Conservation (phyloP, 1,284 basidiomycete species). For the Pseudozyma flocculosa region DNA sequence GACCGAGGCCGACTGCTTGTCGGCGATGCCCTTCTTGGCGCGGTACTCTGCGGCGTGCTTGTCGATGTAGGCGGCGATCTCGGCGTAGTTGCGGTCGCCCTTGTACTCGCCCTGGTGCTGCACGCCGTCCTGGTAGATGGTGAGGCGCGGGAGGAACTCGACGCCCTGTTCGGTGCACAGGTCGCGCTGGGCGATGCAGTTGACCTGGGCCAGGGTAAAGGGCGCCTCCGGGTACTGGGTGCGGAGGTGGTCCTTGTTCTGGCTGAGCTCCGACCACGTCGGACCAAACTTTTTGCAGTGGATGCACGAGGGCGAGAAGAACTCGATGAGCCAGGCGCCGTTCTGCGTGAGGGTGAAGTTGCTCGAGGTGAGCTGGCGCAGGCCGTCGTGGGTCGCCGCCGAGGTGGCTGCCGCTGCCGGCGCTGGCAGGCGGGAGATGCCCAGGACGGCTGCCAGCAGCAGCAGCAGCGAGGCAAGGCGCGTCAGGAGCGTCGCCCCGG, state of each 20-base stretch:
- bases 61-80: conserved; percentile 44
- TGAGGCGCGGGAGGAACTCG: conserved; percentile 33
- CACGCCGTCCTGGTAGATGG: conserved; percentile 48
- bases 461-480: too few species aligned
- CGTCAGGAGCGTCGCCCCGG: too few species aligned
- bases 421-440: too few species aligned
- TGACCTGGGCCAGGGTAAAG: conserved; percentile 51
- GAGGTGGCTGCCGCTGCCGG: conserved; percentile 1
- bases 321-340: conserved; percentile 55
- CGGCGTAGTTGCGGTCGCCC: conserved; percentile 42
- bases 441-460: too few species aligned
- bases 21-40: conserved; percentile 25
- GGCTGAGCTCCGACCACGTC: conserved; percentile 73
- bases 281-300: conserved; percentile 77
- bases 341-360: conserved; percentile 44
- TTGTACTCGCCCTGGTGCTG: conserved; percentile 29
- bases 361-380: conserved; percentile 34
- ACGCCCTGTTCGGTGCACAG: conserved; percentile 49
- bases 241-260: conserved; percentile 64
- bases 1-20: conserved; percentile 1
- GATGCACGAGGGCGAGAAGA: conserved; percentile 68
- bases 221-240: conserved; percentile 58
- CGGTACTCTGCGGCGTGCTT: conserved; percentile 34
- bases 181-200: conserved; percentile 44
- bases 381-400: conserved; percentile 29